Evolutionary conservation across 2,329 filamentous ascomycete species (phyloP), one percentile per base, ranked within the genome.

Genomic region (Fusarium mexicanum): DNA sequence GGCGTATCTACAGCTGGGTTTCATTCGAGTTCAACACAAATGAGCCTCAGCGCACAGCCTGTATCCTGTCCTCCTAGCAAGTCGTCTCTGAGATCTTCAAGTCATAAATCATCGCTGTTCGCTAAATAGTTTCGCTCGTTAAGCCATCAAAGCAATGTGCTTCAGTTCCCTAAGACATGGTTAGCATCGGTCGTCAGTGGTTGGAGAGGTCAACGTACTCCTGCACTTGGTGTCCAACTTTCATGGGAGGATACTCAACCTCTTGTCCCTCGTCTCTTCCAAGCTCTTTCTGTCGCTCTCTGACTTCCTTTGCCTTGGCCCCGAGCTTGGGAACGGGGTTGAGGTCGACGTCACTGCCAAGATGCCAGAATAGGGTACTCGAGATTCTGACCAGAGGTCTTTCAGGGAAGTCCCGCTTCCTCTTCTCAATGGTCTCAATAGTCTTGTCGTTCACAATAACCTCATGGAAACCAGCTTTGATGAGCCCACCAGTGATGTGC

Each of bases 391-490:
- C 79, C 6, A 88, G 83, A 18, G 89, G 89, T 2, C 88, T 80
- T 24, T 86, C 85, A 0, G 88, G 86, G 17, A 81, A 74, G 47
- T 85, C 81, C 0, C 44, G 60, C 61, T 79, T 81, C 44, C 89
- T 84, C 58, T 78, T 78, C 69, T 83, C 83, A 8, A 90, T 84
- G 6, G 85, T 84, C 18, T 82, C 82, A 4, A 88, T 67, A 0
- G 89, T 91, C 72, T 82, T 80, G 13, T 87, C 84, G 78, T 87
- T 90, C 68, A 91, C 87, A 5, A 89, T 87, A 1, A 91, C 89
- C 83, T 91, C 89, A 81, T 91, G 89, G 81, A 84, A 91, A 8
- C 89, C 89, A 3, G 89, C 89, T 79, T 90, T 90, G 80, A 91
- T 84, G 40, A 91, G 85, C 0, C 89, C 89, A 55, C 89, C 89